phyloP scores from a whole-genome alignment of 306 rosid genomes.

The Cucurbita maxima region DNA sequence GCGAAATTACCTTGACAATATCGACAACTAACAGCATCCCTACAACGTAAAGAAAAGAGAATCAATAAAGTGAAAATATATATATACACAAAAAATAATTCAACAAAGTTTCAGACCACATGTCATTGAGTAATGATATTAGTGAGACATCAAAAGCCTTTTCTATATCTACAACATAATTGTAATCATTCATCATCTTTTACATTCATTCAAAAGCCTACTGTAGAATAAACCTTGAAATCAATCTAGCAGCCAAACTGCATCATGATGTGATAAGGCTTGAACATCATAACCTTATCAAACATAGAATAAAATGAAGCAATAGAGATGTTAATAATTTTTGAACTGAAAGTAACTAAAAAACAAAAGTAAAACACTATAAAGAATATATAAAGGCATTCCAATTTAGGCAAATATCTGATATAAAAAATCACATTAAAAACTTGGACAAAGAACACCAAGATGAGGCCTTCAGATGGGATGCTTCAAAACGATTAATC shows the following conservation, averaged over 20 bases:
- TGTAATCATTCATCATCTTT: not conserved
- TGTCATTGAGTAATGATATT: not conserved
- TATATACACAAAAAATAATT: not conserved
- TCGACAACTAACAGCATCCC: conserved; percentile 81
- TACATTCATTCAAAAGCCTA: not conserved
- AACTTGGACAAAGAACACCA: not conserved
- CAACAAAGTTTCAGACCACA: not conserved
- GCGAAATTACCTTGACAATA: conserved; percentile 49
- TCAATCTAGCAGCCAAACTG: not conserved
- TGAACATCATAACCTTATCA: not conserved
- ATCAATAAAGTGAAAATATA: conserved; percentile 2
- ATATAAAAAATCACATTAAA: not conserved
- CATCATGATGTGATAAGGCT: not conserved
- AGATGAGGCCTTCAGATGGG: not conserved
- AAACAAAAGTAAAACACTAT: not conserved
- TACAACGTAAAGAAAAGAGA: conserved; percentile 22
- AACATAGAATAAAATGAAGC: not conserved
- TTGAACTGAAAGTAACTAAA: too few relatives aligned
- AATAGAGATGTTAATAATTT: not conserved
- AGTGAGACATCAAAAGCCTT: not conserved
- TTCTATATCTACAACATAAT: not conserved
- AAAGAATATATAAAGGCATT: not conserved
- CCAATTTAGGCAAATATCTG: not conserved
- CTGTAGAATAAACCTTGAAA: not conserved
- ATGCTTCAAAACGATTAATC: not conserved